Evolutionary conservation across 2,329 filamentous ascomycete genomes (phyloP).

Genomic region (Pseudogymnoascus sp.): DNA sequence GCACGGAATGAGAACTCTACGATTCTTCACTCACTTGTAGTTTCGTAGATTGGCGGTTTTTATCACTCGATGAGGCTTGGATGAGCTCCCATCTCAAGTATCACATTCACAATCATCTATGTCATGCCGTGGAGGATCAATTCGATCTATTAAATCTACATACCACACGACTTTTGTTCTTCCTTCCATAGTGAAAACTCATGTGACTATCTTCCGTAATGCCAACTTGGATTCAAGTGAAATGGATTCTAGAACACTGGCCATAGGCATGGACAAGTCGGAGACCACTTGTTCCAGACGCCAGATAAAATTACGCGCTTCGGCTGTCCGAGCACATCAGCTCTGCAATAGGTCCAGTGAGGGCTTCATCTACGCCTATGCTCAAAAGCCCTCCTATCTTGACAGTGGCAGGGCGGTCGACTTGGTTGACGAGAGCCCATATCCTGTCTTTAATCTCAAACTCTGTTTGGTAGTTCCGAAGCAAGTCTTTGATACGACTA

Average conservation of each 20-base stretch:
- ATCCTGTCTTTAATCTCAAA: slow-evolving; percentile 23
- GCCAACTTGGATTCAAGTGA: background rate
- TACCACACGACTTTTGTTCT: background rate
- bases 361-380: background rate
- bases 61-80: too few species aligned
- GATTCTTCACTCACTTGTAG: background rate
- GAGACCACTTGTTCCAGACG: background rate
- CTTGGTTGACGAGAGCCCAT: background rate
- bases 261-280: background rate
- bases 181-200: background rate
- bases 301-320: background rate
- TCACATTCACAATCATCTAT: background rate
- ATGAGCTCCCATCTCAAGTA: background rate
- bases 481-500: slow-evolving; percentile 16
- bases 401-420: background rate
- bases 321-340: background rate
- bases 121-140: background rate
- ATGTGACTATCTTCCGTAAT: background rate
- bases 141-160: background rate
- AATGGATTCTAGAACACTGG: background rate
- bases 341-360: background rate
- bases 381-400: background rate
- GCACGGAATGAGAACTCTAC: background rate
- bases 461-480: slow-evolving; percentile 27
- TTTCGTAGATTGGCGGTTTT: too few species aligned